Conservation (phyloP, 169 alveolate species). For the Plasmodium fragile region DNA sequence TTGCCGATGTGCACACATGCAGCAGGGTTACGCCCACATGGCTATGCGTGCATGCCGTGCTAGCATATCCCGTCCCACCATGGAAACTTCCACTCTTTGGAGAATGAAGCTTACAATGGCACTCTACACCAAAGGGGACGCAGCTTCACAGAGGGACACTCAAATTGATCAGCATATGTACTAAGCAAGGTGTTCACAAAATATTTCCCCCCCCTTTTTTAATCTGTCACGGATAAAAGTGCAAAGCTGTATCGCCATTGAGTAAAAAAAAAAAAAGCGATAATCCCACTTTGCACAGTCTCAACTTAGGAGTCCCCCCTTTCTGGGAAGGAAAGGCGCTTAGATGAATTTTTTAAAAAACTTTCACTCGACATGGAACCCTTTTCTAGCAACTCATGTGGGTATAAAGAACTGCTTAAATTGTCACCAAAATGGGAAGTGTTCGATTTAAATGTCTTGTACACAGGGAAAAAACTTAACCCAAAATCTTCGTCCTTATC, state of each 20-base stretch:
- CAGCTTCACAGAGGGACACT: neutral
- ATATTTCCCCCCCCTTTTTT: neutral
- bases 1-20: neutral
- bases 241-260: neutral
- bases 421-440: slow-evolving; percentile 48
- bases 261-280: neutral
- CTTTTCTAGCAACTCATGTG: slow-evolving; percentile 44
- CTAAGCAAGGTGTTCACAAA: neutral
- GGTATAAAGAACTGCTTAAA: slow-evolving; percentile 13
- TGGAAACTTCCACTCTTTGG: neutral
- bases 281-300: neutral
- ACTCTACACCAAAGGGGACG: neutral
- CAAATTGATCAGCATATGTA: neutral
- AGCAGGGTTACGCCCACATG: neutral
- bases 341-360: slow-evolving; percentile 25
- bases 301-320: slow-evolving; percentile 16
- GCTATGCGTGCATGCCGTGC: neutral
- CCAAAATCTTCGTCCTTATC: slow-evolving; percentile 45
- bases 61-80: neutral
- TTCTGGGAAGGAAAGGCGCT: slow-evolving; percentile 37
- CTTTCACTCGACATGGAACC: slow-evolving; percentile 12
- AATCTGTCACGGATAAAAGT: neutral
- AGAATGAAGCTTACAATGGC: neutral
- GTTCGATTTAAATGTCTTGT: slow-evolving; percentile 68
- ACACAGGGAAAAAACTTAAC: slow-evolving; percentile 49